A percentile compares a stretch with the other conserved stretches of the same genome.
Evolutionary conservation across 805 yeast species (phyloP).

Genomic region (Saturnispora hagleri): DNA sequence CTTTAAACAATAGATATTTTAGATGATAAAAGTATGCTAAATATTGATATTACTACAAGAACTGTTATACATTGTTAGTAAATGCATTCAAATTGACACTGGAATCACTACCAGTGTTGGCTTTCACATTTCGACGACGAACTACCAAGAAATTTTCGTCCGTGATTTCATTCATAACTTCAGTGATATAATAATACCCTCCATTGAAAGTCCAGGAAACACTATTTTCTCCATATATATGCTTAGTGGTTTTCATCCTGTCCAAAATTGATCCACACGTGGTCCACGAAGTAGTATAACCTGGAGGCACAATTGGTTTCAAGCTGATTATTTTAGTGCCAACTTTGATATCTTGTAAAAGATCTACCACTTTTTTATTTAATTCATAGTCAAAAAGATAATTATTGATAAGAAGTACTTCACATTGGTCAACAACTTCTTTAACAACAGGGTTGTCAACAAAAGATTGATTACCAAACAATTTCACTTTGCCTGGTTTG

Average conservation of each 20-base stretch:
- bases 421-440: constrained; percentile 46
- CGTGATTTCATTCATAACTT: constrained; percentile 38
- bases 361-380: constrained; percentile 52
- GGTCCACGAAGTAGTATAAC: constrained; percentile 54
- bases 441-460: constrained; percentile 52
- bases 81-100: constrained; percentile 24
- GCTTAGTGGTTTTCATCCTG: constrained; percentile 52
- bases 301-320: constrained; percentile 69
- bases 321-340: constrained; percentile 77
- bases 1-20: background rate
- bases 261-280: constrained; percentile 49
- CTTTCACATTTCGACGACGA: constrained; percentile 18
- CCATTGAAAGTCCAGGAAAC: constrained; percentile 91
- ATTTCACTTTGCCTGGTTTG: constrained; percentile 42
- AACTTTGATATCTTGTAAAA: constrained; percentile 53
- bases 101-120: constrained; percentile 11
- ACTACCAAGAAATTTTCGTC: constrained; percentile 26
- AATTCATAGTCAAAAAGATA: constrained; percentile 73
- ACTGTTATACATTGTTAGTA: constrained; percentile 24
- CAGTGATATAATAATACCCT: constrained; percentile 68
- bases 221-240: constrained; percentile 54
- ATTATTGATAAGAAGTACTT: constrained; percentile 73
- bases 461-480: constrained; percentile 64
- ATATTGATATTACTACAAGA: background rate
- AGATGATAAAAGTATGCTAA: background rate